phyloP scores from a whole-genome alignment of 495 filamentous ascomycete species.

The Arthonia radiata region DNA sequence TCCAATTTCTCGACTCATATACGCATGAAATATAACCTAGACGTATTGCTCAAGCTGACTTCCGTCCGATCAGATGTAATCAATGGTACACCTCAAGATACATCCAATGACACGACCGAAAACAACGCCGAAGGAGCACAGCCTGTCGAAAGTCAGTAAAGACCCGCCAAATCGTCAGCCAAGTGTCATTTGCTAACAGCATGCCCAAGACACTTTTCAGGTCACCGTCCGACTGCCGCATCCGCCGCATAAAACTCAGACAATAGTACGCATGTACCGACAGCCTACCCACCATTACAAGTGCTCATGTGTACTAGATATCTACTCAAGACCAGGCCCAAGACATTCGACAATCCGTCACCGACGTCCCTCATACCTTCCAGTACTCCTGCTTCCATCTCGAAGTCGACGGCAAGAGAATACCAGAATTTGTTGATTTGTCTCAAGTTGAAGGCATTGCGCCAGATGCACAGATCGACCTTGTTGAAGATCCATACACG shows the following conservation, averaged over 20 bases:
- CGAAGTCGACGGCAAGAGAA: conserved; percentile 55
- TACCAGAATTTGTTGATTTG: conserved; percentile 88
- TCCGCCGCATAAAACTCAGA: conserved; percentile 49
- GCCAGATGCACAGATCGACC: conserved; percentile 43
- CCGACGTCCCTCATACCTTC: conserved; percentile 78
- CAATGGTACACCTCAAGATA: too few relatives aligned
- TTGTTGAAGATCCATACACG: conserved; percentile 92
- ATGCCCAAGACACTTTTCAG: conserved; percentile 56
- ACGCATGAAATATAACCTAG: too few relatives aligned
- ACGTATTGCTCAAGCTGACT: too few relatives aligned
- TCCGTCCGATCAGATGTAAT: too few relatives aligned
- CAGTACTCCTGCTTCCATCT: conserved; percentile 99
- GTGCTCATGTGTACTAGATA: conserved; percentile 26
- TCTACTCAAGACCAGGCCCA: conserved; percentile 89
- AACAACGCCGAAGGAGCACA: neutral
- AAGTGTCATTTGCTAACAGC: neutral
- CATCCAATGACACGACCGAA: too few relatives aligned
- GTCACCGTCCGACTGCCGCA: conserved; percentile 68
- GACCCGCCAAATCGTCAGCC: neutral
- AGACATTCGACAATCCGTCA: conserved; percentile 87
- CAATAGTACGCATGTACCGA: conserved; percentile 35
- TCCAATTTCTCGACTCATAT: too few relatives aligned
- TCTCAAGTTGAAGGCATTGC: conserved; percentile 68
- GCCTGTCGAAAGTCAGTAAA: neutral
- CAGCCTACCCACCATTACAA: conserved; percentile 1